These are phyloP conservation scores for Gracilaria domingensis DNA, from an alignment of 23 red algal genomes.

Conservation along the genomic window DNA sequence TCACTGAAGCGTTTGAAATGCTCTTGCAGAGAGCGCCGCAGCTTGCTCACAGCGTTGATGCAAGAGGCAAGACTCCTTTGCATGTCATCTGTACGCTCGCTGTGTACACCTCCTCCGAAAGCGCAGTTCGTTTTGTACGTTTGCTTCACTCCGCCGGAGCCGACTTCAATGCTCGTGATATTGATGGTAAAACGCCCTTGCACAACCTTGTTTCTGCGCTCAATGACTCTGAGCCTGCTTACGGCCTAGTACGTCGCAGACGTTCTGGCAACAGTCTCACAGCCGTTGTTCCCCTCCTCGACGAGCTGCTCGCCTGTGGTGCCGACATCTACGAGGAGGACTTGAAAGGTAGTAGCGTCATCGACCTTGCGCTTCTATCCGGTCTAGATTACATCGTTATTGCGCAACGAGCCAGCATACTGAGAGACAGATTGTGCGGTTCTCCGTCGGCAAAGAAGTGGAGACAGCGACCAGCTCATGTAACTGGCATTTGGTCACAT, in stretches of 20 bases:
- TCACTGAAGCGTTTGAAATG: constrained; percentile 13
- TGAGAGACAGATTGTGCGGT: constrained; percentile 39
- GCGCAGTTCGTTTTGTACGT: constrained; percentile 17
- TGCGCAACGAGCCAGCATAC: constrained; percentile 23
- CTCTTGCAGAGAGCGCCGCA: constrained; percentile 21
- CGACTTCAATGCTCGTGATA: constrained; percentile 47
- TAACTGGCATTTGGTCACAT: constrained; percentile 35
- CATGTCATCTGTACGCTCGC: constrained; percentile 41
- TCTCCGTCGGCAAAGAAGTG: constrained; percentile 1
- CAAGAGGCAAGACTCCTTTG: constrained; percentile 54
- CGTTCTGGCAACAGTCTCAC: constrained; percentile 16
- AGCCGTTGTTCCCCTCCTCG: constrained; percentile 23
- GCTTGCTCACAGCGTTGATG: constrained; percentile 20
- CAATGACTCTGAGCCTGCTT: constrained; percentile 1
- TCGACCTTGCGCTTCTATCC: constrained; percentile 40
- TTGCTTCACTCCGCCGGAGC: constrained; percentile 1
- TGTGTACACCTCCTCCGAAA: constrained; percentile 14
- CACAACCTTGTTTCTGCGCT: constrained; percentile 47
- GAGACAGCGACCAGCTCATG: background rate
- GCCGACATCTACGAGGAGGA: constrained; percentile 35
- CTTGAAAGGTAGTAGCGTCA: constrained; percentile 19
- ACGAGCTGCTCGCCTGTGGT: constrained; percentile 44
- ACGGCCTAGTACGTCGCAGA: constrained; percentile 60
- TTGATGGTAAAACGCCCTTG: constrained; percentile 58
- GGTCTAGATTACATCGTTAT: constrained; percentile 45